Conservation (phyloP, 2,329 filamentous ascomycete species). For the Monilinia laxa region DNA sequence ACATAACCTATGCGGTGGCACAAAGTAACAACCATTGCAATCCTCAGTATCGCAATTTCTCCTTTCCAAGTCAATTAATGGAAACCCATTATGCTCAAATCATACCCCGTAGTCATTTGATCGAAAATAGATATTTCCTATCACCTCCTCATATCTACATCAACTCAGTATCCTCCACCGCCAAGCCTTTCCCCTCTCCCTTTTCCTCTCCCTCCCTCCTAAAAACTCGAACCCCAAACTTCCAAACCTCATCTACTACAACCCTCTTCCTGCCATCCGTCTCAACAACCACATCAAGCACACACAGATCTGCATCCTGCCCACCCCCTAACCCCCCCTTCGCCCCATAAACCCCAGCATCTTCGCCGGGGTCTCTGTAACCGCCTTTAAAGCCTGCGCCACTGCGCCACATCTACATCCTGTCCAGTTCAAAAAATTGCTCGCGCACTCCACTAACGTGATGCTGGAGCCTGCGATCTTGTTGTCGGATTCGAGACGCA, state of each 20-base stretch:
- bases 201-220: conserved; percentile 13
- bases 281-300: conserved; percentile 57
- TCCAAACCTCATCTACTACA: conserved; percentile 31
- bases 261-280: conserved; percentile 51
- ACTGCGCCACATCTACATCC: conserved; percentile 66
- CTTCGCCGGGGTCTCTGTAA: conserved; percentile 72
- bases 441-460: conserved; percentile 77
- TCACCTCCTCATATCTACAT: not conserved
- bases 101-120: too few relatives aligned
- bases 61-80: too few relatives aligned
- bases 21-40: too few relatives aligned
- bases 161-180: not conserved
- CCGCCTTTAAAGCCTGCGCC: conserved; percentile 67
- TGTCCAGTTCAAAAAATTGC: conserved; percentile 77
- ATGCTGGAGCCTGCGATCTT: conserved; percentile 75
- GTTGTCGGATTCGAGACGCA: conserved; percentile 75
- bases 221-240: conserved; percentile 31
- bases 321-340: conserved; percentile 67
- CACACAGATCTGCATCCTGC: conserved; percentile 67
- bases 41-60: too few relatives aligned
- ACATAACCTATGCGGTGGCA: too few relatives aligned
- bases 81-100: too few relatives aligned
- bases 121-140: too few relatives aligned
- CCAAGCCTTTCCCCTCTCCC: not conserved
- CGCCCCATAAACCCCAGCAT: conserved; percentile 65